A percentile compares a stretch with the other conserved stretches of the same genome.
Evolutionary conservation across 2,329 filamentous ascomycete species (phyloP).

Genomic region (Xylariaceae sp.): DNA sequence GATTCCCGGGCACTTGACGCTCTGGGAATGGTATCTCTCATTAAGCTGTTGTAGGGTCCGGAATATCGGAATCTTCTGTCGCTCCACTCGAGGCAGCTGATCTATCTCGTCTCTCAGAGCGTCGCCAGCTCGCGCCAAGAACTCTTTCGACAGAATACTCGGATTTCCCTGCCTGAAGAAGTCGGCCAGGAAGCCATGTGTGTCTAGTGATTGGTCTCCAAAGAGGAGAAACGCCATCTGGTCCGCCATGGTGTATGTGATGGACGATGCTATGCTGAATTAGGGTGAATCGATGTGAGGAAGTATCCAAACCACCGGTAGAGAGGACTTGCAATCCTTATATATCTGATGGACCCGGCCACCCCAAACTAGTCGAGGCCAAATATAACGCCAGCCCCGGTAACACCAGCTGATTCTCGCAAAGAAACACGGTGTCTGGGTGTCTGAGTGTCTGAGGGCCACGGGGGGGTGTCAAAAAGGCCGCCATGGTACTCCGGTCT

Average conservation of each 20-base stretch:
- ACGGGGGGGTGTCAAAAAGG: conserved; percentile 11
- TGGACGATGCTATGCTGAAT: conserved; percentile 16
- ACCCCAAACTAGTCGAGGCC: conserved; percentile 11
- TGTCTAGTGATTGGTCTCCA: conserved; percentile 64
- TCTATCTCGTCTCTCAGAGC: conserved; percentile 55
- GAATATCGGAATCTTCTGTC: conserved; percentile 54
- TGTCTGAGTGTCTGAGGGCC: conserved; percentile 6
- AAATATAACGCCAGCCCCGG: conserved; percentile 18
- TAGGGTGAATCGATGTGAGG: conserved; percentile 11
- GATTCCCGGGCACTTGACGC: conserved; percentile 50
- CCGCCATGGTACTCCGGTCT: conserved; percentile 27
- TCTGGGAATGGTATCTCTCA: conserved; percentile 53
- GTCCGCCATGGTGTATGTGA: conserved; percentile 32
- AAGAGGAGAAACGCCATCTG: conserved; percentile 54
- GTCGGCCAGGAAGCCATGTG: conserved; percentile 53
- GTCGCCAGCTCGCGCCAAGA: conserved; percentile 50
- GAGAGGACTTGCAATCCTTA: conserved; percentile 17
- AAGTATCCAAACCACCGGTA: conserved; percentile 7
- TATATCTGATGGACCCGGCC: conserved; percentile 18
- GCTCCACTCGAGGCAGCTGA: conserved; percentile 46
- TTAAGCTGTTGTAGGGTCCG: conserved; percentile 56
- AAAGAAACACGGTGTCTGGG: too few species aligned
- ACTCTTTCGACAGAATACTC: conserved; percentile 50
- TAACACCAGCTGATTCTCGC: too few species aligned
- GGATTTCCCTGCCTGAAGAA: conserved; percentile 38